phyloP scores from a whole-genome alignment of 1,284 basidiomycete genomes.

The Cronartium quercuum region DNA sequence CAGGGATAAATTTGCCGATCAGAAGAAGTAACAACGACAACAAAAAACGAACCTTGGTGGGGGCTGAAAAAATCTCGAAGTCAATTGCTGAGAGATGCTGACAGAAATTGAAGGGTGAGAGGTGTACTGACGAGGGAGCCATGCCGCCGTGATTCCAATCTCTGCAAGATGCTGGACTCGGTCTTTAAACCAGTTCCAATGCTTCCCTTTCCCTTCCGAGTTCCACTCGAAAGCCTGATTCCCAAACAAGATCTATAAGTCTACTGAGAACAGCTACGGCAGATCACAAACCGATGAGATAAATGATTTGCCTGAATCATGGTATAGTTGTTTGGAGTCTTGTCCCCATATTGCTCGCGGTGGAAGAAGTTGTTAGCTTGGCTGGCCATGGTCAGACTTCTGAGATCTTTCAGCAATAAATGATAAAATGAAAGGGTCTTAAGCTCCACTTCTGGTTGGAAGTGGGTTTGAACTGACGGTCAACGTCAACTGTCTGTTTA shows the following conservation, averaged over 20 bases:
- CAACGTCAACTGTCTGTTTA: too few relatives aligned
- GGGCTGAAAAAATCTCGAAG: not conserved
- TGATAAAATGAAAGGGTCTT: too few relatives aligned
- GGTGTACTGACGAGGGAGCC: slow-evolving; percentile 52
- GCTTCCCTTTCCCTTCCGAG: slow-evolving; percentile 55
- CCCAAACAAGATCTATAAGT: not conserved
- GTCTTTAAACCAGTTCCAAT: slow-evolving; percentile 73
- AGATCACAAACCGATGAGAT: not conserved
- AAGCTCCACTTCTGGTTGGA: too few relatives aligned
- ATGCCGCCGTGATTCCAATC: slow-evolving; percentile 77
- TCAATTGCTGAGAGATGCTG: not conserved
- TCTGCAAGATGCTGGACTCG: slow-evolving; percentile 65
- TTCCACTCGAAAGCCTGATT: slow-evolving; percentile 45
- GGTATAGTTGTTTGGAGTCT: not conserved
- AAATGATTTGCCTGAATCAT: slow-evolving; percentile 3
- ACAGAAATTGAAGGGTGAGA: not conserved
- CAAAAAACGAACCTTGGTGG: not conserved
- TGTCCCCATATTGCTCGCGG: not conserved
- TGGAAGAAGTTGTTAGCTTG: slow-evolving; percentile 2
- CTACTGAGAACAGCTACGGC: too few relatives aligned
- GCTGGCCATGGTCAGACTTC: not conserved
- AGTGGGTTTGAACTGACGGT: too few relatives aligned
- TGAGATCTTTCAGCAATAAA: too few relatives aligned
- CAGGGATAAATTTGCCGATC: slow-evolving; percentile 41
- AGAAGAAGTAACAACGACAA: not conserved